A percentile compares a stretch with the other conserved stretches of the same genome.
Conservation (phyloP, 352 stramenopile species). For the Globisporangium paroecandrum region DNA sequence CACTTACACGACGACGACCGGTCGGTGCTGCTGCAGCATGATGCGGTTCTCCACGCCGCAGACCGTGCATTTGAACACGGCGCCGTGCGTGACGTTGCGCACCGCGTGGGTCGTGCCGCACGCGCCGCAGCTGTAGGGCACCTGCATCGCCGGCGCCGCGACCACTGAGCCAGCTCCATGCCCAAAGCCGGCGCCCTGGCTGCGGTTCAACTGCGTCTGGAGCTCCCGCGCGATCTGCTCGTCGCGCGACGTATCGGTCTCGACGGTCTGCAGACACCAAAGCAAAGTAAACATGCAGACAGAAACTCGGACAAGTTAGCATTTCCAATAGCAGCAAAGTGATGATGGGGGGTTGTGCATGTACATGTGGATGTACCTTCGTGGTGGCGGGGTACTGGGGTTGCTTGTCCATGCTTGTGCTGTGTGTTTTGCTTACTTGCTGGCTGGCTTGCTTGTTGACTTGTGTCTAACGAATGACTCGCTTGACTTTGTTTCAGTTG, state of each 20-base stretch:
- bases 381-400: neutral
- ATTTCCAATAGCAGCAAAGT: neutral
- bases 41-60: conserved; percentile 68
- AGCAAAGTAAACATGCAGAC: neutral
- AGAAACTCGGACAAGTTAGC: neutral
- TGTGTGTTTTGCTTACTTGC: neutral
- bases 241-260: conserved; percentile 37
- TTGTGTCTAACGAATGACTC: neutral
- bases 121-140: conserved; percentile 63
- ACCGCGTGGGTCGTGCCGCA: conserved; percentile 63
- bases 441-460: neutral
- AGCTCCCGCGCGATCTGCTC: conserved; percentile 53
- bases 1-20: conserved; percentile 52
- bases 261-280: neutral
- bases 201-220: conserved; percentile 49
- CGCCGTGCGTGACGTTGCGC: conserved; percentile 48
- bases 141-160: conserved; percentile 35
- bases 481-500: neutral
- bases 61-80: conserved; percentile 55
- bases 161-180: conserved; percentile 17
- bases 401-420: neutral
- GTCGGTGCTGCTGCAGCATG: conserved; percentile 31
- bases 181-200: conserved; percentile 12
- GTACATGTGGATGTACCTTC: neutral
- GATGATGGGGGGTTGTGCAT: neutral